Percentiles rank a stretch among this genome's conserved stretches.
These are phyloP conservation scores for Aureobasidium sp. DNA, from an alignment of 2,329 filamentous ascomycete genomes.

Conservation along the genomic window DNA sequence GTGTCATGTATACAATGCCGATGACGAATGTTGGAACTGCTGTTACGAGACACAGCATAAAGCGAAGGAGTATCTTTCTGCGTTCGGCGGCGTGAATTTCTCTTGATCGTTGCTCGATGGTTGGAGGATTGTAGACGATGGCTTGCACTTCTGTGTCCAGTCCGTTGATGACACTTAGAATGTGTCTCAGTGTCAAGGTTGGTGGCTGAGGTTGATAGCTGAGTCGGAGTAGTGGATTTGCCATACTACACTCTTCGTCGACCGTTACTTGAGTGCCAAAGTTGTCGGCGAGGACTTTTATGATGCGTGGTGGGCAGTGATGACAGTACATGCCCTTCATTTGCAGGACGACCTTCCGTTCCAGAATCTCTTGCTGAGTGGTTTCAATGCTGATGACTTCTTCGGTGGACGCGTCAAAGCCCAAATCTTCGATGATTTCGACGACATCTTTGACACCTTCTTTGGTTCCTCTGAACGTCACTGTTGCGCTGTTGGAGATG, in stretches of 20 bases:
- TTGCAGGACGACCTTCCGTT: slow-evolving; percentile 30
- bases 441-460: slow-evolving; percentile 40
- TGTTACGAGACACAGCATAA: slow-evolving; percentile 60
- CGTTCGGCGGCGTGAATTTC: slow-evolving; percentile 66
- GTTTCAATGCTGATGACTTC: slow-evolving; percentile 15
- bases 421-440: slow-evolving; percentile 43
- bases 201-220: slow-evolving; percentile 64
- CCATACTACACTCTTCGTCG: slow-evolving; percentile 48
- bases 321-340: slow-evolving; percentile 42
- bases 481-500: slow-evolving; percentile 43
- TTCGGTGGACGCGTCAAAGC: slow-evolving; percentile 35
- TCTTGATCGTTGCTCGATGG: slow-evolving; percentile 73
- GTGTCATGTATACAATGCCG: slow-evolving; percentile 84
- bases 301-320: slow-evolving; percentile 45
- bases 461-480: slow-evolving; percentile 41
- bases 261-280: slow-evolving; percentile 49
- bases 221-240: slow-evolving; percentile 62
- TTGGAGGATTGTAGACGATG: slow-evolving; percentile 70
- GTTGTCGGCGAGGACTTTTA: slow-evolving; percentile 44
- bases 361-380: slow-evolving; percentile 17
- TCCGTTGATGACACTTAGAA: slow-evolving; percentile 60
- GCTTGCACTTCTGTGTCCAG: slow-evolving; percentile 60
- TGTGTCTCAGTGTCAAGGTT: slow-evolving; percentile 65
- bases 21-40: slow-evolving; percentile 80
- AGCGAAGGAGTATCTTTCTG: slow-evolving; percentile 60